These are phyloP conservation scores for Cymbopogon flexuosus DNA, from an alignment of 202 grass and related monocot genomes.

Conservation along the genomic window DNA sequence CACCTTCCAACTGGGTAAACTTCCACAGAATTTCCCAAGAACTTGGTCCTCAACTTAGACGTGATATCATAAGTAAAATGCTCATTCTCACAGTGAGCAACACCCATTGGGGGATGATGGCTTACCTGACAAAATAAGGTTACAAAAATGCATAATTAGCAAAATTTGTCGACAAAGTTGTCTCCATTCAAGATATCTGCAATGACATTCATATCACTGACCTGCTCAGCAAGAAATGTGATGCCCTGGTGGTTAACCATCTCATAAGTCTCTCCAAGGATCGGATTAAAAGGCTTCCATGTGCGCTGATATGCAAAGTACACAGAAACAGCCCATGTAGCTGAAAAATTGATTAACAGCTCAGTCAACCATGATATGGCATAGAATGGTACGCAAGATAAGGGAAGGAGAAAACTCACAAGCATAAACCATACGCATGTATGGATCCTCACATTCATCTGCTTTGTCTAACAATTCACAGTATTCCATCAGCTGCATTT, in stretches of 20 bases:
- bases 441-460: constrained; percentile 88
- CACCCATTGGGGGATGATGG: constrained; percentile 96
- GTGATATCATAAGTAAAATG: constrained; percentile 98
- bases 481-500: constrained; percentile 86
- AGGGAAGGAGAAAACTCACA: constrained; percentile 53
- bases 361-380: constrained; percentile 26
- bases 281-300: constrained; percentile 98
- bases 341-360: constrained; percentile 46
- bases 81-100: constrained; percentile 76
- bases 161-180: constrained; percentile 6
- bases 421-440: constrained; percentile 88
- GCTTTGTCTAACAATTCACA: constrained; percentile 88
- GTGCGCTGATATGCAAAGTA: constrained; percentile 71
- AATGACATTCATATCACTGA: constrained; percentile 34
- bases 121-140: constrained; percentile 61
- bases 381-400: constrained; percentile 10
- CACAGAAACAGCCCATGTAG: constrained; percentile 83
- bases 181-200: not conserved
- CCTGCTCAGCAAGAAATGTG: constrained; percentile 87
- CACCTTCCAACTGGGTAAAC: constrained; percentile 96
- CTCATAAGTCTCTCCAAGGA: constrained; percentile 95
- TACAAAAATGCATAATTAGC: constrained; percentile 13
- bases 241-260: constrained; percentile 82
- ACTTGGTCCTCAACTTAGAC: constrained; percentile 95
- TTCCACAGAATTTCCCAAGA: constrained; percentile 93